Evolutionary conservation across 306 rosid genomes (phyloP), one percentile per base, ranked within the genome.

Genomic region (Ochetophila trinervis): DNA sequence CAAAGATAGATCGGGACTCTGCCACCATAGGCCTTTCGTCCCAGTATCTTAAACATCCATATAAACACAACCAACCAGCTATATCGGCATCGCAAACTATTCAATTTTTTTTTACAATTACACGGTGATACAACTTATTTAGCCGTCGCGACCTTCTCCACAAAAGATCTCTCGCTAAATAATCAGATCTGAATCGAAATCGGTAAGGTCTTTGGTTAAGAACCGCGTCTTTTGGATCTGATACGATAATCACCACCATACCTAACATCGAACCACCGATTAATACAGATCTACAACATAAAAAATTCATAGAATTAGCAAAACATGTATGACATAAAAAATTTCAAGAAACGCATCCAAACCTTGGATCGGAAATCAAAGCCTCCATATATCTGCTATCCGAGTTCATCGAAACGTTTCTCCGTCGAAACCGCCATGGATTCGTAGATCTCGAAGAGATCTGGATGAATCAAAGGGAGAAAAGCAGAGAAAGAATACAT

Each of bases 1-100:
- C 89, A 88, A 73, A 82, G 83, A 87, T 69, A 47, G 16, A 21
- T 67, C 84, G 52, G 74, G 69, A 57, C 53, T 32, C 42, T 15
- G 32, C 68, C 77, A 44, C 59, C 57, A 62, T 10, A 71, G 81
- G 55, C 16, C 23, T 2, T 47, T 61, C 60, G 27, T 75, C 79
- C 84, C 55, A 60, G 73, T 20, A 68, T 65, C 88, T 54, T 56
- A 61, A 72, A 89, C 91, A 89, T 87, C 89, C 85, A 22, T 13
- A 21, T 55, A 22, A 62, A 6, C 37, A 49, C 16, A 15, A 17
- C 2, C 22, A 4, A 11, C 54, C 54, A 14, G 5, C n/a, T n/a
- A n/a, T n/a, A n/a, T n/a, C n/a, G n/a, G 11, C 1, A 20, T 49
- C 57, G 73, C 69, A 59, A 16, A 16, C 35, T 0, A 47, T 32